Conservation (phyloP, 306 rosid species). For the Alnus rubra region DNA sequence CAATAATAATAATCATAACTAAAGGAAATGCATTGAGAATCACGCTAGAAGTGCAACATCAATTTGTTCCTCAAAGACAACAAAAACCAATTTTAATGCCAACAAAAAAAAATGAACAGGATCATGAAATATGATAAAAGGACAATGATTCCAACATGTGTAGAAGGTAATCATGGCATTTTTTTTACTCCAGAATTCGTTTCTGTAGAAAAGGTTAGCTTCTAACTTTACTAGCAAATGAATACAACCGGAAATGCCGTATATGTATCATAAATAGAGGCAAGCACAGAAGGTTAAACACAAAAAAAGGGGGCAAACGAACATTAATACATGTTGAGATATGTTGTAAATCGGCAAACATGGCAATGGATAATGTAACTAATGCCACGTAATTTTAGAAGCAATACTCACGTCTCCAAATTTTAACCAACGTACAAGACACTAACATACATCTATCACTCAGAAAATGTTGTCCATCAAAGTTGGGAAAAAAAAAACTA, state of each 20-base stretch:
- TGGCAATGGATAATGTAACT: neutral
- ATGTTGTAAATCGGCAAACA: neutral
- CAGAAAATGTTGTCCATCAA: neutral
- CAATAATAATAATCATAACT: neutral
- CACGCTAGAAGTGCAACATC: too few species aligned
- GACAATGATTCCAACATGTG: neutral
- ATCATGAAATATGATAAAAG: too few species aligned
- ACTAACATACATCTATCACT: neutral
- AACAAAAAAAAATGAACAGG: too few species aligned
- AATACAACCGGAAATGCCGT: neutral
- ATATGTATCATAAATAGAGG: too few species aligned
- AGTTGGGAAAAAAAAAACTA: too few species aligned
- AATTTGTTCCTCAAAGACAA: too few species aligned
- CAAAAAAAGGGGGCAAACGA: neutral
- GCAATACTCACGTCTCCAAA: neutral
- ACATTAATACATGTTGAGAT: neutral
- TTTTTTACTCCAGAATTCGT: too few species aligned
- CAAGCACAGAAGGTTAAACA: too few species aligned
- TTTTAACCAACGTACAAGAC: neutral
- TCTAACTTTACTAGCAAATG: too few species aligned
- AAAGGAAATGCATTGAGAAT: neutral
- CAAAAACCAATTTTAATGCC: too few species aligned
- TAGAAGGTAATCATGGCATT: too few species aligned
- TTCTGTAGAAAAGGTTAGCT: too few species aligned
- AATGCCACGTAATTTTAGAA: neutral